Percentiles rank a stretch among this genome's conserved stretches.
These are phyloP conservation scores for Phylloporus scabripes DNA, from an alignment of 768 basidiomycete genomes.

Conservation along the genomic window DNA sequence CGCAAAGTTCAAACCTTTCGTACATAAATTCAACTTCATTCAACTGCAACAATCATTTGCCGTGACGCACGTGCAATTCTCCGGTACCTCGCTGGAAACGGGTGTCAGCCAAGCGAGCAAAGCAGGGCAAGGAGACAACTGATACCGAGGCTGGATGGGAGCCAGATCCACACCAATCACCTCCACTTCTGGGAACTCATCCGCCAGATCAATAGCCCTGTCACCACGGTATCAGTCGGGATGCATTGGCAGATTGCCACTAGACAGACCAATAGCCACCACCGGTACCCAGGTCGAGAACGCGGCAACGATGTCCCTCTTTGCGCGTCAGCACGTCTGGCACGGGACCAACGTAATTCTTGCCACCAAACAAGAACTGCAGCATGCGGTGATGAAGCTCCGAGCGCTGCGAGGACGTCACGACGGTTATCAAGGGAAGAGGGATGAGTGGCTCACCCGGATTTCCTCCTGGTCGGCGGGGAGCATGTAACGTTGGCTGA, in stretches of 20 bases:
- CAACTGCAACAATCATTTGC: background rate
- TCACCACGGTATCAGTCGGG: conserved; percentile 1
- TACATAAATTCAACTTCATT: conserved; percentile 3
- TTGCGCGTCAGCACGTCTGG: conserved; percentile 44
- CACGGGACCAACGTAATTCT: conserved; percentile 63
- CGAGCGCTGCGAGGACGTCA: conserved; percentile 43
- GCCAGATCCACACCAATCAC: conserved; percentile 69
- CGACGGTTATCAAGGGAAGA: background rate
- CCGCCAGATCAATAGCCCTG: conserved; percentile 71
- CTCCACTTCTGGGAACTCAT: conserved; percentile 62
- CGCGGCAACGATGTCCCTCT: conserved; percentile 30
- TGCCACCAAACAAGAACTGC: conserved; percentile 60
- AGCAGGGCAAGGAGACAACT: conserved; percentile 1
- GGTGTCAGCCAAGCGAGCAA: conserved; percentile 12
- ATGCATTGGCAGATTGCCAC: background rate
- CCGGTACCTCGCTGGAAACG: conserved; percentile 50
- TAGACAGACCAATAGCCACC: conserved; percentile 51
- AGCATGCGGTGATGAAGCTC: conserved; percentile 59
- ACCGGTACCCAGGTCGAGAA: conserved; percentile 69
- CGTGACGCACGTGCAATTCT: conserved; percentile 64
- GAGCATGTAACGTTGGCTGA: conserved; percentile 55
- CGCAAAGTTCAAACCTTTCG: conserved; percentile 64
- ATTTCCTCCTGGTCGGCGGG: conserved; percentile 65
- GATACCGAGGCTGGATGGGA: conserved; percentile 65
- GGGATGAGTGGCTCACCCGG: conserved; percentile 35